Conservation (phyloP, 495 filamentous ascomycete genomes). For the Aspergillus egyptiacus region DNA sequence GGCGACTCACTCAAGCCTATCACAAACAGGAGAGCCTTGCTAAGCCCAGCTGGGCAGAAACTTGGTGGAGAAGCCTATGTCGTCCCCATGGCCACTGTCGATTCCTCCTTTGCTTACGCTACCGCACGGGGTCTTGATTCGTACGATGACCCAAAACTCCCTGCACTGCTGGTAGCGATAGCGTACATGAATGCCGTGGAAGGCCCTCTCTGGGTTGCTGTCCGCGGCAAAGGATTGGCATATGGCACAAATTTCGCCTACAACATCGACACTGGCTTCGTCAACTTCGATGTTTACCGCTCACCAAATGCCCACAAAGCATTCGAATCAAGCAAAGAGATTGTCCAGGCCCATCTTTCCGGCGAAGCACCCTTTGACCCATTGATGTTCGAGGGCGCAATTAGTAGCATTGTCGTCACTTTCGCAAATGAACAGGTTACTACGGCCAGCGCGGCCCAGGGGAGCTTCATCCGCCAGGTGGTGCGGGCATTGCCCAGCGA, state of each 20-base stretch:
- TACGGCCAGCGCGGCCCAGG: constrained; percentile 69
- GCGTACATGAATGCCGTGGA: constrained; percentile 90
- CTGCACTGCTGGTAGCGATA: constrained; percentile 77
- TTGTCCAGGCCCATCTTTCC: constrained; percentile 62
- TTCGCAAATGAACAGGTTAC: constrained; percentile 85
- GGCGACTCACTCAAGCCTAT: constrained; percentile 50
- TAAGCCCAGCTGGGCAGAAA: constrained; percentile 64
- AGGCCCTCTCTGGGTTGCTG: constrained; percentile 86
- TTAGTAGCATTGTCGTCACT: constrained; percentile 76
- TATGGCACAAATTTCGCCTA: constrained; percentile 76
- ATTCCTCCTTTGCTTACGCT: constrained; percentile 82
- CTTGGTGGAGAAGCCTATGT: constrained; percentile 71
- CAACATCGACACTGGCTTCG: constrained; percentile 68
- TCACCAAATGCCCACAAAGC: constrained; percentile 87
- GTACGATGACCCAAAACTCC: constrained; percentile 69
- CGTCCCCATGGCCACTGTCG: constrained; percentile 85
- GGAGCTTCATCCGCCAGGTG: constrained; percentile 77
- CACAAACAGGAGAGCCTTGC: constrained; percentile 51
- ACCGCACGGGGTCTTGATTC: constrained; percentile 67
- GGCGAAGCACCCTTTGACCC: constrained; percentile 62
- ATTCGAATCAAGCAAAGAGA: constrained; percentile 66
- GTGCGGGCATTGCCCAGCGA: constrained; percentile 69
- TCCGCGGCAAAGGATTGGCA: constrained; percentile 85
- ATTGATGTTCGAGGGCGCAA: constrained; percentile 81
- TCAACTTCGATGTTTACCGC: constrained; percentile 78